Evolutionary conservation across 192 early-diverging fungal species (phyloP).

Genomic region (Backusella psychrophila): DNA sequence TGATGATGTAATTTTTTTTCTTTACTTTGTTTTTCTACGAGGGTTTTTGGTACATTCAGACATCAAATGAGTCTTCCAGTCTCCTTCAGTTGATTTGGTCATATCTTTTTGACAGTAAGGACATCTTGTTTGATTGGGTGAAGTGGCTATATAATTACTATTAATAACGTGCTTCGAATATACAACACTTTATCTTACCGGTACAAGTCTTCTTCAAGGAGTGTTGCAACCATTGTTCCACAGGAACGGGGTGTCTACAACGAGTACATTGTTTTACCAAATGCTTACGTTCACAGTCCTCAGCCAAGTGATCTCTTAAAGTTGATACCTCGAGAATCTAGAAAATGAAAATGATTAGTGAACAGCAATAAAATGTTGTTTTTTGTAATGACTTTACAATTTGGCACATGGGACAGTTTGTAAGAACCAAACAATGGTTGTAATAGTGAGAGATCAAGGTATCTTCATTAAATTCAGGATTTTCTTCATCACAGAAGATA

Average conservation of each 20-base stretch:
- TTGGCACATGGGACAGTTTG: slow-evolving; percentile 68
- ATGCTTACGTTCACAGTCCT: slow-evolving; percentile 59
- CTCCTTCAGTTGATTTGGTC: slow-evolving; percentile 48
- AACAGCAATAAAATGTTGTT: not conserved
- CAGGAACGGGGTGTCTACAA: slow-evolving; percentile 24
- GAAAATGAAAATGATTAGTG: not conserved
- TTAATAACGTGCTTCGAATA: not conserved
- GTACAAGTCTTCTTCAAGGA: slow-evolving; percentile 20
- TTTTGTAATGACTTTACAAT: slow-evolving; percentile 44
- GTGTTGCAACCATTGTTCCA: slow-evolving; percentile 30
- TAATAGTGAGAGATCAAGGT: slow-evolving; percentile 75
- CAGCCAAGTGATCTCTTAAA: slow-evolving; percentile 58
- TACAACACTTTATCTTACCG: not conserved
- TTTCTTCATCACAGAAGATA: slow-evolving; percentile 74
- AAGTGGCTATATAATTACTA: not conserved
- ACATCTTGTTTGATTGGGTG: slow-evolving; percentile 16
- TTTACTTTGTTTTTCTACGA: slow-evolving; percentile 10
- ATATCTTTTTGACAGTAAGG: slow-evolving; percentile 58
- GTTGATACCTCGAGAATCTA: slow-evolving; percentile 74
- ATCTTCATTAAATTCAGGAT: slow-evolving; percentile 64
- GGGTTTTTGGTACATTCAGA: slow-evolving; percentile 57
- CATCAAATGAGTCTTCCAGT: slow-evolving; percentile 68
- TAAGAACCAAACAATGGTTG: slow-evolving; percentile 68
- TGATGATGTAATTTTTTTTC: not conserved
- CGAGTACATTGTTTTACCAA: slow-evolving; percentile 57